Base-by-base conservation (phyloP, 2,329 filamentous ascomycete genomes). In the Lasiodiplodia sp. region DNA sequence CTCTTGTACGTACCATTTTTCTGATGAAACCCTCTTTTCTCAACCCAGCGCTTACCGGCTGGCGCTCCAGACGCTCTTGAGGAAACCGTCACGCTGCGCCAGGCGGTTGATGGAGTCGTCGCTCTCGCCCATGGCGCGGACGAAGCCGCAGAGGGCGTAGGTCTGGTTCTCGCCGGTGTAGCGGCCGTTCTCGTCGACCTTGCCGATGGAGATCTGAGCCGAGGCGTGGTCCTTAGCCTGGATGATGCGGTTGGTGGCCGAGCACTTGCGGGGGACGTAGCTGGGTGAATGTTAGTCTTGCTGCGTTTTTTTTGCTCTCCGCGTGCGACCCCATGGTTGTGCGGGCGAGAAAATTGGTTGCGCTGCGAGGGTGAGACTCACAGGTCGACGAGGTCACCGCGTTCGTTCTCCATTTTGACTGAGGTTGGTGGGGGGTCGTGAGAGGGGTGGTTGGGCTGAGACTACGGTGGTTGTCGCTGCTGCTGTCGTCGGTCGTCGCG, bases 161-260 rank as follows among this genome's bases (percentile, higher is more conserved):
- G 93, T 91, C 86, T 97, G 92, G 91, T 94, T 97, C 88, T 97
- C 96, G 85, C 95, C 94, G 77, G 93, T 93, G 86, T 94, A 94
- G 79, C 94, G 93, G 83, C 96, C 96, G 87, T 94, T 96, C 91
- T 99, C 96, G 85, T 98, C 95, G 79, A 99, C 96, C 88, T 97
- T 98, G 85, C 91, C 95, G 82, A 99, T 88, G 79, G 91, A 93
- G 85, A 99, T 93, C 87, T 99, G 96, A 79, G 98, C 96, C 73
- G 93, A 97, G 79, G 93, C 95, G 90, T 99, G 96, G 87, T 99
- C 96, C 88, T 98, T 97, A 88, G 96, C 94, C 89, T 97, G 97
- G 91, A 99, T 98, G 89, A 98, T 97, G 87, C 96, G 93, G 93
- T 97, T 96, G 85, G 95, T 97, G 79, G 94, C 94, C 85, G 90